Evolutionary conservation across 352 stramenopile species (phyloP).

Genomic region (Phytopythium boreale): DNA sequence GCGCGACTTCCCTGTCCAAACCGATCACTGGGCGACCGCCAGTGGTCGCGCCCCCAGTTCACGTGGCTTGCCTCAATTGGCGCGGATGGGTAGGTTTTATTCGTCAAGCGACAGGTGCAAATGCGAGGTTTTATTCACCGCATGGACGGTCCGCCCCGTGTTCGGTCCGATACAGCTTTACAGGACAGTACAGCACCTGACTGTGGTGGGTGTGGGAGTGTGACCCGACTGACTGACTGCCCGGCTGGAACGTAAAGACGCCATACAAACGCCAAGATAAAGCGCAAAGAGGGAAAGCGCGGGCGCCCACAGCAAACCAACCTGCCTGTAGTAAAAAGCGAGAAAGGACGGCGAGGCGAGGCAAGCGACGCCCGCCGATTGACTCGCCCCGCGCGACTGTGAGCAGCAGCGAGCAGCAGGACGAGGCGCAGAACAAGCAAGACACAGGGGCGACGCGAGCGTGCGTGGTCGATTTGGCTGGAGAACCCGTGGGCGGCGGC

Average conservation of each 20-base stretch:
- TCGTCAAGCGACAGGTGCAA: background rate
- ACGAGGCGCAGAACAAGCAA: background rate
- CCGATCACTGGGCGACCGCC: too few relatives aligned
- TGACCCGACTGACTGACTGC: background rate
- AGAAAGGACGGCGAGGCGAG: background rate
- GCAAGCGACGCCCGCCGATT: background rate
- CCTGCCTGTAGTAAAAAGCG: too few relatives aligned
- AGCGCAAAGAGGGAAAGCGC: background rate
- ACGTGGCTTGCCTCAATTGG: background rate
- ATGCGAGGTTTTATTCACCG: background rate
- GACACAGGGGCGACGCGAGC: background rate
- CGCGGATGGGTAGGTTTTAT: too few relatives aligned
- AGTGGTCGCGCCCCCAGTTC: background rate
- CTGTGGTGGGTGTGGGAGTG: background rate
- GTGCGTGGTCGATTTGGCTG: background rate
- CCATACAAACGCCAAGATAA: conserved; percentile 1
- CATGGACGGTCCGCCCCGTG: background rate
- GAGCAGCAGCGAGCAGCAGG: background rate
- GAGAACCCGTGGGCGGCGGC: background rate
- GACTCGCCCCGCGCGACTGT: background rate
- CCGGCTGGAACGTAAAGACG: background rate
- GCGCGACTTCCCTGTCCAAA: too few relatives aligned
- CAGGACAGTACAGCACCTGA: too few relatives aligned
- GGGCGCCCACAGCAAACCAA: too few relatives aligned
- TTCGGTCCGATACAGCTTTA: background rate